Conservation (phyloP, 106 monocot genomes). For the Dendrobium officinale region DNA sequence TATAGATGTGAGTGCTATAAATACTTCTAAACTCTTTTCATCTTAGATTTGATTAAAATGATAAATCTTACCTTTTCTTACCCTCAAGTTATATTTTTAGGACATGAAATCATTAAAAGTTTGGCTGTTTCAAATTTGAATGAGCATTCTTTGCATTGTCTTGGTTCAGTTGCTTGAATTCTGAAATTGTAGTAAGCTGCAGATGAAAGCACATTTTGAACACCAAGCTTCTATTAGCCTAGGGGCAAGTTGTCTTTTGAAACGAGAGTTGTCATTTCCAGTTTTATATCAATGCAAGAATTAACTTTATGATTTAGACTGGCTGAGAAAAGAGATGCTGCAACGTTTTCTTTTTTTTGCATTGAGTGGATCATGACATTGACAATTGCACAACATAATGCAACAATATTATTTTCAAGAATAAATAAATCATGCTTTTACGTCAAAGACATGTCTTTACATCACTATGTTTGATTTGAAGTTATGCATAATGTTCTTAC, state of each 20-base stretch:
- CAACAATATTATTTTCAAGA: not conserved
- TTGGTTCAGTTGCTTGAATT: not conserved
- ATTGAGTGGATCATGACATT: not conserved
- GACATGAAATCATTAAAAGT: not conserved
- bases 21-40: not conserved
- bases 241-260: not conserved
- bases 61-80: not conserved
- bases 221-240: not conserved
- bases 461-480: not conserved
- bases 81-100: not conserved
- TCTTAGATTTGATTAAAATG: not conserved
- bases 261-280: not conserved
- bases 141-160: not conserved
- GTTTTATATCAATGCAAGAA: not conserved
- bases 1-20: constrained; percentile 49
- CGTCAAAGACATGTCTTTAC: not conserved
- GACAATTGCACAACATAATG: not conserved
- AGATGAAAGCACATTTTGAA: not conserved
- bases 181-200: not conserved
- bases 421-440: not conserved
- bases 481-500: not conserved
- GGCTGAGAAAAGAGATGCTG: not conserved
- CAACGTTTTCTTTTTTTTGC: not conserved
- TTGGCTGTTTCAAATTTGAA: not conserved
- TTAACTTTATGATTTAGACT: not conserved